Conservation (phyloP, 768 basidiomycete genomes). For the Asterophora parasitica region DNA sequence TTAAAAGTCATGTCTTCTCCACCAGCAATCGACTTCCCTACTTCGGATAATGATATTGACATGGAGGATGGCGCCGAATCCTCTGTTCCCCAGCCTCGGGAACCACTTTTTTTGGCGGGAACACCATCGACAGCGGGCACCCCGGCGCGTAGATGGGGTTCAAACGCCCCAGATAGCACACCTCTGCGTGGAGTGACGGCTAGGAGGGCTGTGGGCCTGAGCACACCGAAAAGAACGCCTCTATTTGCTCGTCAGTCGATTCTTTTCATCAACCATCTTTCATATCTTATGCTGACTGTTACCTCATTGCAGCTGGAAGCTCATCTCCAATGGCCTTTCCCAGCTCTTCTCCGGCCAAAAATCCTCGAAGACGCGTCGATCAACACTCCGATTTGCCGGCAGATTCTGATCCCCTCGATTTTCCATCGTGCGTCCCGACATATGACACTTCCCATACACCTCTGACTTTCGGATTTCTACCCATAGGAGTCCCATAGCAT, state of each 20-base stretch:
- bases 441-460: not conserved
- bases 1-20: conserved; percentile 57
- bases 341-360: conserved; percentile 56
- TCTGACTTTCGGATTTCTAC: not conserved
- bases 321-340: conserved; percentile 65
- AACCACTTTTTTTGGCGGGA: conserved; percentile 50
- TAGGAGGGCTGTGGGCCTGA: conserved; percentile 50
- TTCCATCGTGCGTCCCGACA: conserved; percentile 52
- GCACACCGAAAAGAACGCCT: conserved; percentile 51
- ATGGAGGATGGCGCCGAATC: conserved; percentile 40
- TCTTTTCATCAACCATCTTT: not conserved
- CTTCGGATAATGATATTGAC: conserved; percentile 56
- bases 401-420: conserved; percentile 66
- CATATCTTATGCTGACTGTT: conserved; percentile 1
- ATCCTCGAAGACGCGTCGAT: conserved; percentile 32
- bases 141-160: conserved; percentile 35
- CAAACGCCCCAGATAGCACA: conserved; percentile 38
- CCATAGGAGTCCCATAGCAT: conserved; percentile 45
- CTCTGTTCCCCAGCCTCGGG: conserved; percentile 32
- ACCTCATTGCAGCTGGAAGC: conserved; percentile 37
- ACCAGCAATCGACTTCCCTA: conserved; percentile 58
- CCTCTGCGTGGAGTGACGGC: conserved; percentile 44
- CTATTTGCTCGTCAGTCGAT: conserved; percentile 44
- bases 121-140: conserved; percentile 52
- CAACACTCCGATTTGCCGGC: conserved; percentile 32